Percentiles rank a stretch among this genome's conserved stretches.
Conservation (phyloP, 1,139 yeast genomes). For the Hanseniaspora sp. region DNA sequence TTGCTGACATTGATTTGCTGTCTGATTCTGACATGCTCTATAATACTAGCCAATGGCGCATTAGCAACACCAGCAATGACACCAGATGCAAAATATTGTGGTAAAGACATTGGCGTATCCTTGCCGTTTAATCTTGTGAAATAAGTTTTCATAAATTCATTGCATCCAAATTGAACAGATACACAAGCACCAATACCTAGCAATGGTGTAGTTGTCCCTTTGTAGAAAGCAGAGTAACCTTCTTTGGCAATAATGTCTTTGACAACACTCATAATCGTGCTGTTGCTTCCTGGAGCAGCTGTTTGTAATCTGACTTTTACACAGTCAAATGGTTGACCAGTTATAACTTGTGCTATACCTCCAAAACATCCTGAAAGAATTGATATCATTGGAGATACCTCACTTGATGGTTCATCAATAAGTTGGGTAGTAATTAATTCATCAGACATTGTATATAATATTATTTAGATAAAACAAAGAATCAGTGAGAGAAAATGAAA, state of each 20-base stretch:
- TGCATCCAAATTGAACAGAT: constrained; percentile 78
- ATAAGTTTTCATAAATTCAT: constrained; percentile 80
- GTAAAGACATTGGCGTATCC: constrained; percentile 33
- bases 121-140: constrained; percentile 33
- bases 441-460: constrained; percentile 28
- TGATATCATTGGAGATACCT: constrained; percentile 36
- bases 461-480: no score
- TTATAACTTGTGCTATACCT: constrained; percentile 85
- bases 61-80: constrained; percentile 83
- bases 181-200: constrained; percentile 91
- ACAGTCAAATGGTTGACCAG: constrained; percentile 95
- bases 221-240: constrained; percentile 73
- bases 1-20: constrained; percentile 71
- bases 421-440: constrained; percentile 27
- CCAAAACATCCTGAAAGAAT: constrained; percentile 85
- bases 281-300: constrained; percentile 47
- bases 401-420: constrained; percentile 36
- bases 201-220: constrained; percentile 78
- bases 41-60: constrained; percentile 78
- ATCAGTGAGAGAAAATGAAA: no score
- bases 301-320: constrained; percentile 85
- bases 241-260: constrained; percentile 58
- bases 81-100: constrained; percentile 70
- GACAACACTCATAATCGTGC: constrained; percentile 67
- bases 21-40: constrained; percentile 84